Percentiles rank a stretch among this genome's conserved stretches.
phyloP scores from a whole-genome alignment of 345 rosid species.

The Euphorbia tirucalli region DNA sequence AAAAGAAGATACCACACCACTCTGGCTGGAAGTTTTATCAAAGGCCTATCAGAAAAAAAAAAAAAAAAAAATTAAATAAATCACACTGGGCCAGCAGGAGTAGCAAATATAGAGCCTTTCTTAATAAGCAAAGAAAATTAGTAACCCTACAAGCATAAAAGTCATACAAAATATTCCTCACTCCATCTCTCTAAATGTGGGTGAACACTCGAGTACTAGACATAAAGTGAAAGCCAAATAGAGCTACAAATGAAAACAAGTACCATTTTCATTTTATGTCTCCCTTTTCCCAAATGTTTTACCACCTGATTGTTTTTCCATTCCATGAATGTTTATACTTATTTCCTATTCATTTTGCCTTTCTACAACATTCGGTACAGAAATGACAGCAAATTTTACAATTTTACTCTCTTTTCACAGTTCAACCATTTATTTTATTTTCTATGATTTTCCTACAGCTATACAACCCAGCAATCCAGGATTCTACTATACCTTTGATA shows the following conservation, averaged over 20 bases:
- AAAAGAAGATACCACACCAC: constrained; percentile 41
- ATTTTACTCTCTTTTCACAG: neutral
- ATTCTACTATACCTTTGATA: constrained; percentile 61
- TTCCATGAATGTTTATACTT: neutral
- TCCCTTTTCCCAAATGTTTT: neutral
- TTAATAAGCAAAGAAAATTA: neutral
- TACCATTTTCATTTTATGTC: neutral
- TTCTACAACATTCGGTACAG: neutral
- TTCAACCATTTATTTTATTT: neutral
- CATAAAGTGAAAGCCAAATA: neutral
- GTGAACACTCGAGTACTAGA: neutral
- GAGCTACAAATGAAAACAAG: neutral
- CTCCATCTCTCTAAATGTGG: neutral
- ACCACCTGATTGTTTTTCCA: neutral
- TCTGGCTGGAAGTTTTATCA: constrained; percentile 58
- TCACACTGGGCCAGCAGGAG: constrained; percentile 17
- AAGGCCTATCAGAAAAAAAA: constrained; percentile 62
- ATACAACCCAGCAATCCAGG: neutral
- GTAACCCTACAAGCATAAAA: neutral
- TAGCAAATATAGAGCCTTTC: constrained; percentile 1
- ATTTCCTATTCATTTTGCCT: neutral
- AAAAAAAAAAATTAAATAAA: too few species aligned
- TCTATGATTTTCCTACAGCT: neutral
- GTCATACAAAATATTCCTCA: neutral
- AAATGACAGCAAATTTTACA: neutral